Evolutionary conservation across 495 filamentous ascomycete genomes (phyloP), one percentile per base, ranked within the genome.

Genomic region (Parathielavia hyrcaniae): DNA sequence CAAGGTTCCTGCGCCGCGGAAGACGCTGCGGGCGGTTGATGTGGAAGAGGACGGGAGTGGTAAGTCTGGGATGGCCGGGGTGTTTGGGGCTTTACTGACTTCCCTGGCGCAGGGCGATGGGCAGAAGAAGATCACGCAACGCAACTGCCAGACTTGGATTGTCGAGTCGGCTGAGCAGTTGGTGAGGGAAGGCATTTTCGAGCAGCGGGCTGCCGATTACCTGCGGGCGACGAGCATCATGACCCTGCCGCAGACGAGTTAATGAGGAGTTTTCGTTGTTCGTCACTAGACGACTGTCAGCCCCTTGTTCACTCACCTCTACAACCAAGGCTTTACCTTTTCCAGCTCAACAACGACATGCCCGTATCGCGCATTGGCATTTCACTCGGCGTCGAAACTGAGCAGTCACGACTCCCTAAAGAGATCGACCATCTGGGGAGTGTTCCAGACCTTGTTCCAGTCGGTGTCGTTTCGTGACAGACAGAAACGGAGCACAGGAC

Each of bases 401-500:
- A 82, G 70, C 36, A 88, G 61, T 84, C 83, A 86, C 61, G 75
- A 77, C 53, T 81, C 83, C 48, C 79, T 73, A 36, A 77, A 69
- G 44, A 81, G 67, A 39, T 79, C 75, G 49, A 85, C 76, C 46
- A 72, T 75, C 55, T 81, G 74, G 0, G 86, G 86, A 59, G 86
- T 75, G 48, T 81, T 74, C 68, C 75, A 79, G 10, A 79, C 81
- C 45, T 77, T 72, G 34, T 67, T 71, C 76, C 80, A 85, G 57
- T 85, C 76, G 0, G 80, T 77, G 64, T 84, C 80, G 64, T 77
- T 65, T 84, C 80, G 64, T 86, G 83, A 81, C 82, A 85, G n/a
- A n/a, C n/a, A n/a, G n/a, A n/a, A n/a, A n/a, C 26, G 26, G 26
- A 30, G 26, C 26, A 30, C 26, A 30, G 6, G 6, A 2, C 3